Evolutionary conservation across 2,329 filamentous ascomycete species (phyloP).

Genomic region (Scedosporium boydii): DNA sequence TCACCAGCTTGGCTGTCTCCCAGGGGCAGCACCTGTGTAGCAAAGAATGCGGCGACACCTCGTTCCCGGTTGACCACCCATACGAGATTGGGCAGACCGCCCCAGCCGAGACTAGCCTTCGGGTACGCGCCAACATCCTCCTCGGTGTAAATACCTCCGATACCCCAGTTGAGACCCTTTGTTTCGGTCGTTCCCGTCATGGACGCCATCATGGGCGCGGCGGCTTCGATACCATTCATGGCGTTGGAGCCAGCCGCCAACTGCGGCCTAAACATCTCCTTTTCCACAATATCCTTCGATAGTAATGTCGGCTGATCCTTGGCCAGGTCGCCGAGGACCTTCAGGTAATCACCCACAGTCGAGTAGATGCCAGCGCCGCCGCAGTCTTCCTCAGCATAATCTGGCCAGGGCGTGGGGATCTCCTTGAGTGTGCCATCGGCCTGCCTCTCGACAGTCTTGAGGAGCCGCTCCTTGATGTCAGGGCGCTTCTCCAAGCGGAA

Average conservation of each 20-base stretch:
- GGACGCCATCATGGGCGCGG: neutral
- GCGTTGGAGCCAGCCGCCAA: neutral
- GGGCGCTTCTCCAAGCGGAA: neutral
- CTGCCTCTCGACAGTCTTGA: neutral
- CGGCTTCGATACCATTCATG: neutral
- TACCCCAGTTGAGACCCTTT: neutral
- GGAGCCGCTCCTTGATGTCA: neutral
- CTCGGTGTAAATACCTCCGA: constrained; percentile 1
- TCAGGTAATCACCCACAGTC: neutral
- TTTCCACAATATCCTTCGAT: neutral
- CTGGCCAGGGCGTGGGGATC: neutral
- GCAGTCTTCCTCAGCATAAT: neutral
- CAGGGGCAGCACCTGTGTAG: neutral
- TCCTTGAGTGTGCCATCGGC: neutral
- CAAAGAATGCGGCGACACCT: constrained; percentile 12
- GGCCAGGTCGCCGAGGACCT: neutral
- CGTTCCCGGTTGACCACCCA: constrained; percentile 2
- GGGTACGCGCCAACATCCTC: neutral
- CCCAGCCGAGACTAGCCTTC: constrained; percentile 1
- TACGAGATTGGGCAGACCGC: constrained; percentile 1
- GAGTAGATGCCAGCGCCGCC: neutral
- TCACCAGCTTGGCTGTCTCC: neutral
- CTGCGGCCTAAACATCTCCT: neutral
- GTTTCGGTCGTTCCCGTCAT: neutral
- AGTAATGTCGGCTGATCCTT: neutral